Evolutionary conservation across 1,284 basidiomycete species (phyloP), one percentile per base, ranked within the genome.

Genomic region (Phlebopus sp.): DNA sequence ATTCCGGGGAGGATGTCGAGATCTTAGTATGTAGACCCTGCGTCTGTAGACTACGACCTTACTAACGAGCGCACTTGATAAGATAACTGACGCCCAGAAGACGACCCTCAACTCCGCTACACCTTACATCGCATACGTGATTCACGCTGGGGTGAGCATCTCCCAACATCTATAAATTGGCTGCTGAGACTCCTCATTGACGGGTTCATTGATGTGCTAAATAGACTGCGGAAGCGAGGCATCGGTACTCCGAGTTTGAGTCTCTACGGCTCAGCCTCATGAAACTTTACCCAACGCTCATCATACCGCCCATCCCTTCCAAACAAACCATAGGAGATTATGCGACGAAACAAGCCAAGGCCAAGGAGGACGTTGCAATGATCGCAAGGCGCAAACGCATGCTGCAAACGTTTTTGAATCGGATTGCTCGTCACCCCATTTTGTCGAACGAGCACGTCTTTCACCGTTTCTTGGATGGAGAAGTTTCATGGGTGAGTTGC

Each of bases 181-280:
- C 18, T 46, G 42, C 21, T 23, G 21, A 23, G 52, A 41, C 56
- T 38, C 15, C 38, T 37, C 19, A 49, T 44, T 49, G 19, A 35
- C 44, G 45, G 55, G 25, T 37, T 37, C 19, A 49, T 44, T 49
- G 19, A 35, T 42, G 45, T 55, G 25, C 40, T 25, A 43, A 42
- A 38, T 65, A 96, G 92, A 81, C 77, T 55, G 78, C 84, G n/a
- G 87, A 92, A 60, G 84, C 92, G 5, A 82, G 86, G 39, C 90
- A 97, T 58, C 82, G 97, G 32, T 99, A 99, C 69, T 98, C 96
- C 4, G 93, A 98, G 64, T 99, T 99, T 67, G 92, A 98, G 69
- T 92, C 93, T 18, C 75, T 99, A 38, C 84, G 97, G 46, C 78
- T 82, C 47, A 89, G 81, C 47, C 80, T 99, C 39, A 77, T 85